Base-by-base conservation (phyloP, 768 basidiomycete genomes). In the Phlebiopsis gigantea region DNA sequence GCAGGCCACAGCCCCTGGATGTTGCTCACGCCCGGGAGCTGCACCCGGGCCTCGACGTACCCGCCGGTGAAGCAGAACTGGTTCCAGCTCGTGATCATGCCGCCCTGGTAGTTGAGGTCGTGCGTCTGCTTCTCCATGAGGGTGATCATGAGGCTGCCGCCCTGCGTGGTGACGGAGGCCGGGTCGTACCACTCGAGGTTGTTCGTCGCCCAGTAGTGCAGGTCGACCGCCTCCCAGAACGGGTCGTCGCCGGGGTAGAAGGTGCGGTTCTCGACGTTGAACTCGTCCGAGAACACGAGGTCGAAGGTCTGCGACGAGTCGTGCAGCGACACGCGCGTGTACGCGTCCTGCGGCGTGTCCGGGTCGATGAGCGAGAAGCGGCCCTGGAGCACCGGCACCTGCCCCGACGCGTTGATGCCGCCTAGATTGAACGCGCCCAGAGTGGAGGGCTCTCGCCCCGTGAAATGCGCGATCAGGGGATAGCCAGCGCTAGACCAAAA, bases 51-150 rank as follows among this genome's bases (percentile, higher is more conserved):
- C 61, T 90, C 84, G 51, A 94, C 75, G 56, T 90, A 76, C 41
- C 94, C 94, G 34, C 90, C 92, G 28, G 91, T 91, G 72, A 96
- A 94, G 73, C 92, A 98, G 61, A 98, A 90, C 71, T 96, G 94
- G 72, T 97, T 97, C 90, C 85, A 75, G 17, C 80, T 79, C 22
- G 81, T 72, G 66, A 90, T 72, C 76, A 91, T 73, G 15, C 67
- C 88, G 42, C 88, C 84, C 63, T 82, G 78, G 66, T 87, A 94
- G 57, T 88, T 69, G 55, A 95, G 73, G 56, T 79, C 80, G 67
- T 95, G 88, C 42, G 78, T 89, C 56, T 74, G 66, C 66, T 81
- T 88, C 67, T 79, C 69, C 25, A 71, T 81, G 63, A 96, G 72
- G 1, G 87, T 91, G 64, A 96, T 83, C 61, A 87, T 79, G 41